A percentile compares a stretch with the other conserved stretches of the same genome.
Conservation (phyloP, 2,329 filamentous ascomycete genomes). For the Trichoderma koningii region DNA sequence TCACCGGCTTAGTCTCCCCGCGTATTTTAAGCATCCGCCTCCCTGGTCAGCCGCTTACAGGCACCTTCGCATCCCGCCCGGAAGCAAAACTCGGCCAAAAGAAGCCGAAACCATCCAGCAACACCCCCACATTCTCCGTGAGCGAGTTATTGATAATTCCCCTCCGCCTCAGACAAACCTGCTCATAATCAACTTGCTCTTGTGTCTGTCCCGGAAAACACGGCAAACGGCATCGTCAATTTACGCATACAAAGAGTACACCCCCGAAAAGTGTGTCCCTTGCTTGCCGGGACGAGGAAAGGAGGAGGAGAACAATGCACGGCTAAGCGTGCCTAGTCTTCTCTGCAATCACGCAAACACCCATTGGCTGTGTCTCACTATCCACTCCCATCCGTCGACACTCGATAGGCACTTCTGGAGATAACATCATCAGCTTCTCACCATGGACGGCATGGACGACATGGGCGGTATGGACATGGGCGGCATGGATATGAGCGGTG, state of each 20-base stretch:
- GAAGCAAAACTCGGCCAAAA: not conserved
- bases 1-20: not conserved
- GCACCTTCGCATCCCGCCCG: too few relatives aligned
- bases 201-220: not conserved
- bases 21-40: not conserved
- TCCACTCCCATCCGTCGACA: not conserved
- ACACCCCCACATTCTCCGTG: slow-evolving; percentile 21
- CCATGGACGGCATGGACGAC: slow-evolving; percentile 30
- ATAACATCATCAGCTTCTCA: not conserved
- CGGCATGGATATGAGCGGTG: slow-evolving; percentile 33
- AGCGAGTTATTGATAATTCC: slow-evolving; percentile 23
- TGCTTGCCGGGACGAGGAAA: not conserved
- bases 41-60: not conserved
- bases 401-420: not conserved
- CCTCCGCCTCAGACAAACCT: slow-evolving; percentile 11
- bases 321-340: not conserved
- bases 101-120: not conserved
- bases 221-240: not conserved
- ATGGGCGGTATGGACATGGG: slow-evolving; percentile 31
- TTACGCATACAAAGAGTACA: not conserved
- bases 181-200: not conserved
- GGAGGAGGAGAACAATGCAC: not conserved
- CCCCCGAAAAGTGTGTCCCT: not conserved
- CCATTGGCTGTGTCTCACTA: not conserved
- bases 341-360: not conserved